phyloP scores from a whole-genome alignment of 106 monocot genomes.

The Apostasia shenzhenica region DNA sequence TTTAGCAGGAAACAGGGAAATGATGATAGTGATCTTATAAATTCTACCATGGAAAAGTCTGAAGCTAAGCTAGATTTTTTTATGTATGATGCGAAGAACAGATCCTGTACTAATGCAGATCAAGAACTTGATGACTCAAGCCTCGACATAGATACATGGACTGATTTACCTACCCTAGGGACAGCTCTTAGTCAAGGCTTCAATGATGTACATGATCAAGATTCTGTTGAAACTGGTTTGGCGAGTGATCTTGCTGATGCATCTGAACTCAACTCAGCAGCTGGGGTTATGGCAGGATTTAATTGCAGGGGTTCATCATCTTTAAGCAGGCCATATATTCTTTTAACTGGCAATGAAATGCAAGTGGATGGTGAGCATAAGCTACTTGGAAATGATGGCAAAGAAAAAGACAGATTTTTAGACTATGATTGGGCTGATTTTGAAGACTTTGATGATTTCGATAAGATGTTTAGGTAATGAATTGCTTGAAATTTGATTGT shows the following conservation, averaged over 20 bases:
- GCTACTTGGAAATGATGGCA: slow-evolving; percentile 33
- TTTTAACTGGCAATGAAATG: slow-evolving; percentile 25
- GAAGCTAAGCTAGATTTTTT: slow-evolving; percentile 24
- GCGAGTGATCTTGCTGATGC: slow-evolving; percentile 10
- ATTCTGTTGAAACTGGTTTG: slow-evolving; percentile 14
- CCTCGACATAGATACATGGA: slow-evolving; percentile 63
- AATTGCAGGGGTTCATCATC: slow-evolving; percentile 1
- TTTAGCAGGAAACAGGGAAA: slow-evolving; percentile 28
- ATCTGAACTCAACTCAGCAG: slow-evolving; percentile 15
- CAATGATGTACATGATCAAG: slow-evolving; percentile 19
- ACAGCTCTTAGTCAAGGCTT: slow-evolving; percentile 24
- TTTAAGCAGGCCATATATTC: slow-evolving; percentile 15
- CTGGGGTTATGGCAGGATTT: slow-evolving; percentile 21
- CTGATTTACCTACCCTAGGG: slow-evolving; percentile 57
- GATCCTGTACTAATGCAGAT: slow-evolving; percentile 17
- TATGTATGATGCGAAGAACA: slow-evolving; percentile 19
- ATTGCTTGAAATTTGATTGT: background rate
- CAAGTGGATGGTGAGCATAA: slow-evolving; percentile 36
- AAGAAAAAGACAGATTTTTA: slow-evolving; percentile 34
- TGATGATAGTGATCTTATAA: slow-evolving; percentile 10
- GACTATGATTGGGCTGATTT: slow-evolving; percentile 55
- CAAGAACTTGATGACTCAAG: slow-evolving; percentile 26
- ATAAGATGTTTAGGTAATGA: slow-evolving; percentile 57
- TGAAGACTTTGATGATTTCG: slow-evolving; percentile 64
- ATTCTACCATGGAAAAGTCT: slow-evolving; percentile 19